Evolutionary conservation across 1,139 yeast genomes (phyloP), one percentile per base, ranked within the genome.

Genomic region (Geotrichum cucujoidarum): DNA sequence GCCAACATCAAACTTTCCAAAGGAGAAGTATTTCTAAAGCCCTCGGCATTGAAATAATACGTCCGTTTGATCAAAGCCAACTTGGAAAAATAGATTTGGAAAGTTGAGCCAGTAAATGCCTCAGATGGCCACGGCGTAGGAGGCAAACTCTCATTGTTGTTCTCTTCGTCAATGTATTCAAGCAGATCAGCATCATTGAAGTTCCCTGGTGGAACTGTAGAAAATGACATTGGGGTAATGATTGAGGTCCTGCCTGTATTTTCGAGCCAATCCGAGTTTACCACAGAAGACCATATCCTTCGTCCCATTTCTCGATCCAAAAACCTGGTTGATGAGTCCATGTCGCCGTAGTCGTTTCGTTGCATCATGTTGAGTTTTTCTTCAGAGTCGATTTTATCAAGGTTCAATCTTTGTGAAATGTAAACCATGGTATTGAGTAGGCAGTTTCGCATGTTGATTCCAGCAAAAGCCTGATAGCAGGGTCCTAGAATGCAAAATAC

Each of bases 241-340:
- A 62, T 41, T 0, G 62, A 54, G 35, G 56, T 55, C 17, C 69
- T 48, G 35, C 60, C 62, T 24, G 58, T 53, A 38, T 60, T 66
- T 43, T 69, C 70, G 35, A 60, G 57, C 73, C 73, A 69, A 51
- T 69, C 73, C 27, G 60, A 52, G 13, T 58, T 59, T 6, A 67
- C 60, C 22, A 68, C 55, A 1, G 61, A 38, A 72, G 71, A 69
- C 68, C 71, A 67, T n/a, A 64, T 55, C 25, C 67, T 39, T 21
- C 67, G 55, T 33, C 65, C 61, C 14, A 65, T 44, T 39, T 65
- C 68, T 25, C 59, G 52, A 25, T 63, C 64, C 22, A 57, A 43
- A 43, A 53, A 47, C 38, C 50, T 45, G 31, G 50, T 41, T 2
- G 49, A 44, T 20, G 51, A 41, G 22, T 48, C 50, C 20, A 40